These are phyloP conservation scores for Salvia miltiorrhiza DNA, from an alignment of 257 asterid species.

Conservation along the genomic window DNA sequence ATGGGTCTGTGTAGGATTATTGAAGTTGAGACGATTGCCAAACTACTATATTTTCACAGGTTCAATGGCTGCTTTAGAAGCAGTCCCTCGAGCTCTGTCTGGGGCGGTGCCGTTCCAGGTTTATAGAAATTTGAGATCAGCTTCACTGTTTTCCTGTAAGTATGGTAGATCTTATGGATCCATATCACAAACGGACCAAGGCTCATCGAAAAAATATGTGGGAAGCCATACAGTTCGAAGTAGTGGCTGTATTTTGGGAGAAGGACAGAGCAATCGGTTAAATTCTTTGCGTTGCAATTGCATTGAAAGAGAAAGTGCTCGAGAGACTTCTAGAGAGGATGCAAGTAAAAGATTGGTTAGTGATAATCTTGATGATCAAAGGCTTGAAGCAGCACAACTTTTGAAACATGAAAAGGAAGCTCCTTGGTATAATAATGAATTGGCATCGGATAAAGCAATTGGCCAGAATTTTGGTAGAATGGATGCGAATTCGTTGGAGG, in stretches of 20 bases:
- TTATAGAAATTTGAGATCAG: conserved; percentile 30
- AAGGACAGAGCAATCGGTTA: conserved; percentile 18
- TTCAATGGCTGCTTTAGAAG: conserved; percentile 53
- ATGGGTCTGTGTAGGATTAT: conserved; percentile 22
- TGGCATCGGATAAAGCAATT: conserved; percentile 29
- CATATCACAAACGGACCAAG: conserved; percentile 21
- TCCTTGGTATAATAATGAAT: conserved; percentile 27
- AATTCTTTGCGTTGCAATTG: conserved; percentile 50
- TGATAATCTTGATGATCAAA: conserved; percentile 27
- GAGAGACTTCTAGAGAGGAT: conserved; percentile 34
- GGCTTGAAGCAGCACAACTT: conserved; percentile 23
- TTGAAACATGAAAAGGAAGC: conserved; percentile 33
- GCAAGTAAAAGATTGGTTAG: conserved; percentile 34
- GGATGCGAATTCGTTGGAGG: conserved; percentile 57
- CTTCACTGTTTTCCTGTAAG: conserved; percentile 33
- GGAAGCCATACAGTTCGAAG: conserved; percentile 21
- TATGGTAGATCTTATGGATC: conserved; percentile 9
- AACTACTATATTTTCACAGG: conserved; percentile 19
- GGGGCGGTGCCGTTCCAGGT: conserved; percentile 33
- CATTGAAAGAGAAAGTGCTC: conserved; percentile 40
- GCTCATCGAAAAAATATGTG: conserved; percentile 1
- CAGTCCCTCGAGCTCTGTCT: conserved; percentile 37
- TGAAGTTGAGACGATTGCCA: background rate
- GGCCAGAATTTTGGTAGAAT: conserved; percentile 28
- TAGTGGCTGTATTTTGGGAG: conserved; percentile 4